Evolutionary conservation across 495 filamentous ascomycete species (phyloP), one percentile per base, ranked within the genome.

Genomic region (Penicillium diatomitis): DNA sequence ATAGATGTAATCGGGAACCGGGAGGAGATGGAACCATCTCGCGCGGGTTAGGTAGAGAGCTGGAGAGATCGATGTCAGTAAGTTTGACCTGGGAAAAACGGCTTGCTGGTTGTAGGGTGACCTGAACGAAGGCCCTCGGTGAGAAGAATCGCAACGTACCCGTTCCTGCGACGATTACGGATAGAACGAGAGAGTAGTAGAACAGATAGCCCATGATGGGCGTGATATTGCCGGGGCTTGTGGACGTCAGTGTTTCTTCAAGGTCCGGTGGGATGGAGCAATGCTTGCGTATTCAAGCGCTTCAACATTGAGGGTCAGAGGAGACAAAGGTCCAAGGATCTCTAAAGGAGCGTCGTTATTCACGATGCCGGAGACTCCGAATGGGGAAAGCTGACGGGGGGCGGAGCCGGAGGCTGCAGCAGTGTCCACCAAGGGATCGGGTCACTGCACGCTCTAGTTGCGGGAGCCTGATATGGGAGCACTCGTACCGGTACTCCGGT

Each of bases 21-120:
- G 73, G 38, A 84, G 57, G 28, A 81, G 60, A 37, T 75, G 81
- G 27, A 85, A 56, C 92, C 92, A 98, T 69, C 70, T 71, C 45
- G 74, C 65, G 46, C 92, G 88, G 39, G 84, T 90, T 47, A 94
- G 66, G 72, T 87, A 96, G 48, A 91, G 81, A 41, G 67, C 80
- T 83, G 69, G 28, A 51, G 9, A 11, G 30, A 28, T 0, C 9
- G 11, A 32, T 49, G 20, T 20, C 20, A 20, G 20, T 20, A 20
- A 20, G 20, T 20, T 20, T 20, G 20, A 20, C 20, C 20, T 2
- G 20, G 1, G 20, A 20, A 2, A 20, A 20, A 20, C 20, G 20
- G 20, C 20, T 20, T 20, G 20, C 20, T 20, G 20, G 20, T 20
- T 20, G 20, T 20, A 20, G 20, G 20, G 20, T 20, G 20, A 20